Conservation (phyloP, 352 stramenopile genomes). For the Pythium phragmiticola region DNA sequence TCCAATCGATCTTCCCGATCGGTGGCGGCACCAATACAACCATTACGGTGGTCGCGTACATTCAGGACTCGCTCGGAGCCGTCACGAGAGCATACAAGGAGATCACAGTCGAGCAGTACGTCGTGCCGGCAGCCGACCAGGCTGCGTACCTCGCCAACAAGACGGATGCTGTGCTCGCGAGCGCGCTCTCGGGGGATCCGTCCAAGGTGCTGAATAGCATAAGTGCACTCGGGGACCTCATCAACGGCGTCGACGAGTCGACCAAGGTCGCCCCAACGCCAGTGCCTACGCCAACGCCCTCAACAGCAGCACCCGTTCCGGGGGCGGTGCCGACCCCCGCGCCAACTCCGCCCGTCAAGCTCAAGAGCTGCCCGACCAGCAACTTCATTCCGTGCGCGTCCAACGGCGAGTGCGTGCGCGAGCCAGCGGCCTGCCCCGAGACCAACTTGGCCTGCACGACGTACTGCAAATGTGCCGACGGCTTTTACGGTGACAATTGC, state of each 20-base stretch:
- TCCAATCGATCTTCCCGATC: slow-evolving; percentile 47
- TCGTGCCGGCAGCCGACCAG: slow-evolving; percentile 42
- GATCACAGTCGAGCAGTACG: slow-evolving; percentile 46
- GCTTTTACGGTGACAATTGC: slow-evolving; percentile 66
- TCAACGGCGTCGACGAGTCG: slow-evolving; percentile 49
- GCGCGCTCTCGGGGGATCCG: slow-evolving; percentile 52
- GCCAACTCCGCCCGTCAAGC: slow-evolving; percentile 24
- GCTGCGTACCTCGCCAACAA: slow-evolving; percentile 58
- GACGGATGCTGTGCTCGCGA: slow-evolving; percentile 44
- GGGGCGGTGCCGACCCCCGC: slow-evolving; percentile 14
- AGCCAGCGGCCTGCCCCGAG: slow-evolving; percentile 38
- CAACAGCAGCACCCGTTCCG: neutral
- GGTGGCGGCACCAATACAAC: slow-evolving; percentile 61
- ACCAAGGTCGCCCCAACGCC: slow-evolving; percentile 20
- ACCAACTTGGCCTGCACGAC: slow-evolving; percentile 52
- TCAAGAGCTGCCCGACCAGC: slow-evolving; percentile 53
- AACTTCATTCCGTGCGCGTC: slow-evolving; percentile 42
- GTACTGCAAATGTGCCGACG: slow-evolving; percentile 45
- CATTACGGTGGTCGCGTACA: slow-evolving; percentile 61
- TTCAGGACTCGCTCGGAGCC: slow-evolving; percentile 54
- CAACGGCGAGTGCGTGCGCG: slow-evolving; percentile 47
- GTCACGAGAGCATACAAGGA: slow-evolving; percentile 47
- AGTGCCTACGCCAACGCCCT: slow-evolving; percentile 25
- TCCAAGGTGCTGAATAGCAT: slow-evolving; percentile 62
- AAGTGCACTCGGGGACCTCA: slow-evolving; percentile 59